These are phyloP conservation scores for Lolium multiflorum DNA, from an alignment of 176 grass and related monocot species.

Conservation along the genomic window DNA sequence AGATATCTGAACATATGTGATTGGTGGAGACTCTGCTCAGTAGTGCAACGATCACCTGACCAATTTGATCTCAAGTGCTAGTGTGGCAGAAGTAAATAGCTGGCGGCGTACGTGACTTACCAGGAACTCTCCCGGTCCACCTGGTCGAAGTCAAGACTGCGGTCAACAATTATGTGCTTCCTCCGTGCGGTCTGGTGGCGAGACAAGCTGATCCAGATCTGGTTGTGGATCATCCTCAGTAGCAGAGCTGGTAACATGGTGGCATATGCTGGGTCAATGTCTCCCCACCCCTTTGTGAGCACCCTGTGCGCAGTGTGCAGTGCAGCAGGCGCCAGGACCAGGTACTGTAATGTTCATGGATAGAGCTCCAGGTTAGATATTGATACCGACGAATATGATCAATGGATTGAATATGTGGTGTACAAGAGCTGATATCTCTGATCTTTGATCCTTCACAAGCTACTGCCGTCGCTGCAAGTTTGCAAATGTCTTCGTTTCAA, in stretches of 20 bases:
- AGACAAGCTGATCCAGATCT: constrained; percentile 83
- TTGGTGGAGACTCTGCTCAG: background rate
- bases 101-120: constrained; percentile 38
- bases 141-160: constrained; percentile 88
- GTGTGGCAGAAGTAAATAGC: background rate
- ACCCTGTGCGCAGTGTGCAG: constrained; percentile 53
- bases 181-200: constrained; percentile 78
- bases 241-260: constrained; percentile 58
- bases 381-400: background rate
- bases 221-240: constrained; percentile 83
- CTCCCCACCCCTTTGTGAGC: constrained; percentile 55
- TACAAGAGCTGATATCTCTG: background rate
- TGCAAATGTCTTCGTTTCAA: background rate
- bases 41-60: background rate
- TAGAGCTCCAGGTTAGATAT: background rate
- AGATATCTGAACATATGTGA: background rate
- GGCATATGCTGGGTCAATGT: constrained; percentile 49
- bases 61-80: background rate
- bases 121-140: constrained; percentile 87
- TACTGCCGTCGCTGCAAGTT: background rate
- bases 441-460: background rate
- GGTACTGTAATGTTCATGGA: constrained; percentile 59
- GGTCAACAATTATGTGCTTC: constrained; percentile 82
- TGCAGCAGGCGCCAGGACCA: constrained; percentile 71
- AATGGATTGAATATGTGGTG: background rate